Evolutionary conservation across 352 stramenopile species (phyloP).

Genomic region (Phytophthora syringae): DNA sequence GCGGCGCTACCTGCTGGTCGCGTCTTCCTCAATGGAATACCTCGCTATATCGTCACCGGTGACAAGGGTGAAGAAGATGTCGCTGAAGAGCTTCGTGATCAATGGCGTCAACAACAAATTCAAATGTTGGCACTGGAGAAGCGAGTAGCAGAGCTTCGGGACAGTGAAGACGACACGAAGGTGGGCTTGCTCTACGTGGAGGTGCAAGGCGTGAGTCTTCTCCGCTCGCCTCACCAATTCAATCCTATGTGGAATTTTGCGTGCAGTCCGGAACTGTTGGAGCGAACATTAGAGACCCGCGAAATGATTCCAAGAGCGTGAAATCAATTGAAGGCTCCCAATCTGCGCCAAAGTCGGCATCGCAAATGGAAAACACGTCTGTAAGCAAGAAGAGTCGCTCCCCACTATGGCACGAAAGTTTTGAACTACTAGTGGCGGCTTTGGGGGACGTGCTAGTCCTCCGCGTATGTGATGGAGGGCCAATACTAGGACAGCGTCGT

Average conservation of each 20-base stretch:
- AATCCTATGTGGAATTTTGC: constrained; percentile 63
- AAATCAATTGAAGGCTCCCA: constrained; percentile 11
- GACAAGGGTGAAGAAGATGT: constrained; percentile 73
- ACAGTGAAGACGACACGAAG: constrained; percentile 8
- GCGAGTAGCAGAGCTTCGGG: constrained; percentile 43
- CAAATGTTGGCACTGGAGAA: constrained; percentile 47
- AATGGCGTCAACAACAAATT: constrained; percentile 52
- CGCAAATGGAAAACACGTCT: constrained; percentile 51
- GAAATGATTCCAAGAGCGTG: constrained; percentile 15
- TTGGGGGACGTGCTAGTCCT: constrained; percentile 60
- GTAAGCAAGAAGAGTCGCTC: constrained; percentile 69
- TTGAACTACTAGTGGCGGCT: constrained; percentile 56
- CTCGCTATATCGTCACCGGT: constrained; percentile 70
- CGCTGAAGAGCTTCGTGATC: constrained; percentile 74
- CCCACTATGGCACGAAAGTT: constrained; percentile 66
- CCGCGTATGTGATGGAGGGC: constrained; percentile 62
- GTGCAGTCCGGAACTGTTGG: constrained; percentile 44
- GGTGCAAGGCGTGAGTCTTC: constrained; percentile 67
- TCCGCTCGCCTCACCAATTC: constrained; percentile 58
- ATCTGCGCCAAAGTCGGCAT: constrained; percentile 7
- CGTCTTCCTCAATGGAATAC: constrained; percentile 80
- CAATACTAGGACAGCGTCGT: constrained; percentile 41
- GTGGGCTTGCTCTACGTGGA: constrained; percentile 63
- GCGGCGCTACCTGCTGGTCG: constrained; percentile 46
- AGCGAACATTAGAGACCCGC: neutral